phyloP scores from a whole-genome alignment of 306 rosid genomes.

The Citrullus amarus region DNA sequence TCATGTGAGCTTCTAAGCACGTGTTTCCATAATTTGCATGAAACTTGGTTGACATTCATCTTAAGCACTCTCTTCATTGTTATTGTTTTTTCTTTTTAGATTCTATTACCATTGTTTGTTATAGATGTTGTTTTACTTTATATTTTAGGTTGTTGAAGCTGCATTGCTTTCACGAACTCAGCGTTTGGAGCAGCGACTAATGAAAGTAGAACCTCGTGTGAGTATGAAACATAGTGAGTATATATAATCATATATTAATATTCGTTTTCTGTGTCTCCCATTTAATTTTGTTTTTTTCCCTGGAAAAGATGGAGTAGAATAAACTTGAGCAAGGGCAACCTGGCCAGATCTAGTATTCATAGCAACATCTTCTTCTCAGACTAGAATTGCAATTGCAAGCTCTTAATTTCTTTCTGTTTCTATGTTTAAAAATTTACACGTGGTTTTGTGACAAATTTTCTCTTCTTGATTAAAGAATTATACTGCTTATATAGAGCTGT shows the following conservation, averaged over 20 bases:
- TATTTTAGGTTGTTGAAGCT: conserved; percentile 85
- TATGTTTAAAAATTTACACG: not conserved
- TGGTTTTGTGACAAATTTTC: not conserved
- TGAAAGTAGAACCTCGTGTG: conserved; percentile 96
- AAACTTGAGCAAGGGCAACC: not conserved
- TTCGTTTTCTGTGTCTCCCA: conserved; percentile 2
- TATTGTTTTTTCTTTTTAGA: not conserved
- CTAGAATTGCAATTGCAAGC: not conserved
- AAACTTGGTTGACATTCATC: not conserved
- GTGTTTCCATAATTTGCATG: not conserved
- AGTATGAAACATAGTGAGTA: conserved; percentile 78
- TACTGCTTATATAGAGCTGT: not conserved
- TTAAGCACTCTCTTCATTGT: not conserved
- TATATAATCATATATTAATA: conserved; percentile 5
- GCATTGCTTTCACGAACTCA: conserved; percentile 89
- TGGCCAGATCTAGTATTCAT: not conserved
- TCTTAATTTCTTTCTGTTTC: not conserved
- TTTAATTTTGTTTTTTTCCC: not conserved
- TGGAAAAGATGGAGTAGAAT: not conserved
- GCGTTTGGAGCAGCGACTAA: conserved; percentile 58
- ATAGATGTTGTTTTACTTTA: not conserved
- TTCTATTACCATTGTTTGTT: not conserved
- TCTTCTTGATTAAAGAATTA: not conserved
- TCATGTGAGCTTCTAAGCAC: not conserved
- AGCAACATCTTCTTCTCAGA: not conserved